These are phyloP conservation scores for Naganishia liquefaciens DNA, from an alignment of 1,284 basidiomycete genomes.

Conservation along the genomic window DNA sequence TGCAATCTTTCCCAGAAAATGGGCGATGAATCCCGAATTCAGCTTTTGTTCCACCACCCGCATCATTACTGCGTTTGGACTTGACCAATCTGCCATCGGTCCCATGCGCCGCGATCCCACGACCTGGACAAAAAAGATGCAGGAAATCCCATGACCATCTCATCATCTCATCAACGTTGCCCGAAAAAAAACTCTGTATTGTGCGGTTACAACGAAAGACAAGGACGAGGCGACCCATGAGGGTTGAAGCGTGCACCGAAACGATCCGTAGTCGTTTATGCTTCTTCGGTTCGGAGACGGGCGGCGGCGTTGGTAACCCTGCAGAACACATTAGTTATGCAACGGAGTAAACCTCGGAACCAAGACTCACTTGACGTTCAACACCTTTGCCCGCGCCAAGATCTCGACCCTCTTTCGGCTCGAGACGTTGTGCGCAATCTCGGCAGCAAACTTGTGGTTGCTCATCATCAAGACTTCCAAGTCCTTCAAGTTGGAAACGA, in stretches of 20 bases:
- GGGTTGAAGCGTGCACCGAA: slow-evolving; percentile 20
- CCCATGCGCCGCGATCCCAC: not conserved
- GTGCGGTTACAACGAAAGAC: slow-evolving; percentile 24
- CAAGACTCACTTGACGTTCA: slow-evolving; percentile 68
- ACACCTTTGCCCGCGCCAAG: slow-evolving; percentile 81
- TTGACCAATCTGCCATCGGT: too few species aligned
- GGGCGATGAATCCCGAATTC: too few species aligned
- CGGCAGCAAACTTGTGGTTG: slow-evolving; percentile 94
- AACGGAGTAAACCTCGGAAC: not conserved
- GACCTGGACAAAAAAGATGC: not conserved
- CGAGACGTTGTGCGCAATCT: slow-evolving; percentile 96
- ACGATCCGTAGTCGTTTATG: slow-evolving; percentile 40
- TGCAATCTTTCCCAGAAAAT: too few species aligned
- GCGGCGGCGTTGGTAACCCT: slow-evolving; percentile 91
- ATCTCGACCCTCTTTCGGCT: slow-evolving; percentile 94
- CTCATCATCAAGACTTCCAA: slow-evolving; percentile 95
- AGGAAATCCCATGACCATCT: slow-evolving; percentile 23
- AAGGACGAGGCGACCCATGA: slow-evolving; percentile 6
- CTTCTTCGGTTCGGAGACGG: slow-evolving; percentile 95
- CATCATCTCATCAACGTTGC: slow-evolving; percentile 26
- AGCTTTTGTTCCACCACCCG: too few species aligned
- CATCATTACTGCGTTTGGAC: too few species aligned
- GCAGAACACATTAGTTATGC: slow-evolving; percentile 29
- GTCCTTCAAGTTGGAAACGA: slow-evolving; percentile 88
- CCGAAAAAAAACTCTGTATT: slow-evolving; percentile 1